These are phyloP conservation scores for Ilyonectria robusta DNA, from an alignment of 2,329 filamentous ascomycete genomes.

Conservation along the genomic window DNA sequence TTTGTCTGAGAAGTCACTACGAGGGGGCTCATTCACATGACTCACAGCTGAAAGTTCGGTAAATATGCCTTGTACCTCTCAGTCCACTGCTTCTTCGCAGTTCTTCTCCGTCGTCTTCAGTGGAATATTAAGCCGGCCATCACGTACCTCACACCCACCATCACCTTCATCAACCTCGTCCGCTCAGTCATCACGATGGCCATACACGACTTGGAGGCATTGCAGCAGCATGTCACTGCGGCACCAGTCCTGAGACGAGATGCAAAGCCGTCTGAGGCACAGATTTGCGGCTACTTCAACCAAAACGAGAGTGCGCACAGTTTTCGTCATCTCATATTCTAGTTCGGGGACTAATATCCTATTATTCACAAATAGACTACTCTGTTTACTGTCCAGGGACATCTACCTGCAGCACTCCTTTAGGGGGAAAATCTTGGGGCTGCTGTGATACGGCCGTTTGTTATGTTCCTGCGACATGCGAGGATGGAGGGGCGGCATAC, in stretches of 20 bases:
- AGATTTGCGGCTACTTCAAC: not conserved
- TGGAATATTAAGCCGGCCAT: not conserved
- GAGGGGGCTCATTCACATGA: not conserved
- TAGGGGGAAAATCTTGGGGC: constrained; percentile 5
- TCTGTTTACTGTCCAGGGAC: not conserved
- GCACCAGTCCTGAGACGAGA: not conserved
- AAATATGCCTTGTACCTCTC: not conserved
- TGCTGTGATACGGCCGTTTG: constrained; percentile 7
- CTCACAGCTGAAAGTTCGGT: not conserved
- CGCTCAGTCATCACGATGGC: not conserved
- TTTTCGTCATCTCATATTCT: not conserved
- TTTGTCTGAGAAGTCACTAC: not conserved
- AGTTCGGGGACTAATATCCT: not conserved
- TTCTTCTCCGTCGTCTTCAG: not conserved
- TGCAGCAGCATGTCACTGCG: not conserved
- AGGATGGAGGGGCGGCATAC: constrained; percentile 8
- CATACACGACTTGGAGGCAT: not conserved
- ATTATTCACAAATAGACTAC: not conserved
- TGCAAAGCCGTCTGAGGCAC: not conserved
- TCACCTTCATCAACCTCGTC: not conserved
- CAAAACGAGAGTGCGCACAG: constrained; percentile 1
- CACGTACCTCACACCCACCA: not conserved
- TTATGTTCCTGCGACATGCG: constrained; percentile 11
- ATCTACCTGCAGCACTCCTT: constrained; percentile 1
- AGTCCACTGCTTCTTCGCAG: not conserved